A percentile compares a stretch with the other conserved stretches of the same genome.
Conservation (phyloP, 139 green algal genomes). For the Chlorokybus atmophyticus region DNA sequence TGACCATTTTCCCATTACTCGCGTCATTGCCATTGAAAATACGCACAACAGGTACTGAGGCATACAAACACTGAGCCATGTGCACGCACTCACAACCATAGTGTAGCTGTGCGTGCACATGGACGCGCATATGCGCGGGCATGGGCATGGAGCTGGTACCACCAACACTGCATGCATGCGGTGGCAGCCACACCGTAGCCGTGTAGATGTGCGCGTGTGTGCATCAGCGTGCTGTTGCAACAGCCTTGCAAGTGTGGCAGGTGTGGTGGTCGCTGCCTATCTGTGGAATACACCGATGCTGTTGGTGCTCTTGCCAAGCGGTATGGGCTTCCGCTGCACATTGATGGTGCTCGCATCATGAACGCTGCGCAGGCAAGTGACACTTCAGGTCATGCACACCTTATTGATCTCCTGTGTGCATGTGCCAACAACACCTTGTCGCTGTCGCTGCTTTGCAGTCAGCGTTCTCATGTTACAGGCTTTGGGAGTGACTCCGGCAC, state of each 20-base stretch:
- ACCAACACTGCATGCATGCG: too few species aligned
- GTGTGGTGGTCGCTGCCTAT: constrained; percentile 43
- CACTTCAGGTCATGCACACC: background rate
- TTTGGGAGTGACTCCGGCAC: constrained; percentile 8
- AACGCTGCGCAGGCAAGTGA: constrained; percentile 38
- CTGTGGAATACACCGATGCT: constrained; percentile 36
- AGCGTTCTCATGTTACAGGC: background rate
- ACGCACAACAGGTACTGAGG: constrained; percentile 48
- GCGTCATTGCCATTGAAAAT: constrained; percentile 52
- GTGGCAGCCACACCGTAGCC: too few species aligned
- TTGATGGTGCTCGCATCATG: constrained; percentile 62
- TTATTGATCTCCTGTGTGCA: background rate
- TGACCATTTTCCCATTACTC: constrained; percentile 43
- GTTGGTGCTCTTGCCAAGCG: constrained; percentile 8
- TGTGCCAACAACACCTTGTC: background rate
- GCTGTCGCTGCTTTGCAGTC: background rate
- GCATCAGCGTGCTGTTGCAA: too few species aligned
- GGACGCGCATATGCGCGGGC: too few species aligned
- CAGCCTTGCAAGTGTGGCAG: too few species aligned
- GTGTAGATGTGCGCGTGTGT: too few species aligned
- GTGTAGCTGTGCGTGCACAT: too few species aligned
- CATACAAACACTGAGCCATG: background rate
- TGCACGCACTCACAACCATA: too few species aligned
- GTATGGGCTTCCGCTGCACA: constrained; percentile 36
- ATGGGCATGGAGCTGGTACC: too few species aligned